Percentiles rank a stretch among this genome's conserved stretches.
Conservation (phyloP, 1,284 basidiomycete genomes). For the Boletus smithii region DNA sequence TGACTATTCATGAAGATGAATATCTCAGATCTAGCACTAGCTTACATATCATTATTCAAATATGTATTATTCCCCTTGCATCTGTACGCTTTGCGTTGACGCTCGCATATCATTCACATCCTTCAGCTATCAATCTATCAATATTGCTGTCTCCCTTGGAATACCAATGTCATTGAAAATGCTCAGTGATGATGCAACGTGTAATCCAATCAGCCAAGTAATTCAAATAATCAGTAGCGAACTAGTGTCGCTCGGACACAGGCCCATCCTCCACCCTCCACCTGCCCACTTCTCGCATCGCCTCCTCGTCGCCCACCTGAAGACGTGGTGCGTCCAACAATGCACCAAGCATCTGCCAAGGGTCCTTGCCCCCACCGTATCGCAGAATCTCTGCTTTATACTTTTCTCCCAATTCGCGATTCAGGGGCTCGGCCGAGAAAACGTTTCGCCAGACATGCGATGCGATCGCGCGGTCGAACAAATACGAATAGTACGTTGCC, state of each 20-base stretch:
- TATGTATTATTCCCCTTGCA: constrained; percentile 11
- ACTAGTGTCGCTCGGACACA: constrained; percentile 46
- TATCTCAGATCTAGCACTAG: not conserved
- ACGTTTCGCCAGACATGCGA: constrained; percentile 82
- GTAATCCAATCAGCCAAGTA: not conserved
- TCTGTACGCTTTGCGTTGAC: not conserved
- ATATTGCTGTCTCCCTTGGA: not conserved
- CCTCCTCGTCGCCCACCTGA: constrained; percentile 66
- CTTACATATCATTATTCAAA: constrained; percentile 22
- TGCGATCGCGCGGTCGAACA: constrained; percentile 95
- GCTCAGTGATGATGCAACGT: not conserved
- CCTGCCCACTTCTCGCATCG: constrained; percentile 86
- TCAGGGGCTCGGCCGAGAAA: constrained; percentile 66
- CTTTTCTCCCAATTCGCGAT: constrained; percentile 67
- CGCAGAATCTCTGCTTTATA: constrained; percentile 76
- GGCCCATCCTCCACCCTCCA: constrained; percentile 81
- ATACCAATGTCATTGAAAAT: not conserved
- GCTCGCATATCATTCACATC: constrained; percentile 1
- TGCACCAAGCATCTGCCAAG: constrained; percentile 89
- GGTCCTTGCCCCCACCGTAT: constrained; percentile 88
- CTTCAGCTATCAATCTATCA: not conserved
- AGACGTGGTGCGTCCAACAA: constrained; percentile 66
- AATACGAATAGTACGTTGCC: constrained; percentile 95
- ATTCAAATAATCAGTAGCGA: not conserved
- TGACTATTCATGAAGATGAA: constrained; percentile 12